Evolutionary conservation across 2,329 filamentous ascomycete species (phyloP), one percentile per base, ranked within the genome.

Genomic region (Talaromyces amestolkiae): DNA sequence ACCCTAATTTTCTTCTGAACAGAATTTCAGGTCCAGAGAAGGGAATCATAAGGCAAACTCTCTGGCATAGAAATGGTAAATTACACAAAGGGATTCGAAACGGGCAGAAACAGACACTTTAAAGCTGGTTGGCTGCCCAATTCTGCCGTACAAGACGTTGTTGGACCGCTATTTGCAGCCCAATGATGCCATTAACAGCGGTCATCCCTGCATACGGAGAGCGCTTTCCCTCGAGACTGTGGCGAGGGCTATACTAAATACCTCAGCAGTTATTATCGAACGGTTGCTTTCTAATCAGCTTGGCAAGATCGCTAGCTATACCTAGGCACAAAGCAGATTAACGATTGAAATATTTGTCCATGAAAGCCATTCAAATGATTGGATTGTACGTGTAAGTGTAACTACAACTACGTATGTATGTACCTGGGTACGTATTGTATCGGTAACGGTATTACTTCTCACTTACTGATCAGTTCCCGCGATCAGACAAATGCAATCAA

Each of bases 91-190:
- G 53, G 33, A 22, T 56, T 39, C 31, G 33, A 37, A 53, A 54
- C 39, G 8, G 24, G 58, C n/a, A 53, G 13, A n/a, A 27, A 47
- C 19, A n/a, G 47, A 60, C 22, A 24, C 27, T 31, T 51, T 24
- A 35, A 45, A 22, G 37, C 35, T 65, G 64, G 63, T 65, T 65
- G 58, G 64, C 59, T 66, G 64, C 64, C 64, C 64, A 41, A 66
- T 47, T 54, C 11, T 15, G 43, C 39, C 53, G 53, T 19, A 37
- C 39, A 24, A 43, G 54, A 62, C 59, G 64, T 31, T 63, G 64
- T 65, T 65, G 62, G 54, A 64, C 62, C 31, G 62, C 62, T 47
- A 65, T 61, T 65, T 49, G 64, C 64, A 63, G 64, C 64, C 64
- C 64, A 63, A 65, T 62, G 60, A 49, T 61, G 47, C 41, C 56